Conservation (phyloP, 495 filamentous ascomycete species). For the Bryoglossum gracile region DNA sequence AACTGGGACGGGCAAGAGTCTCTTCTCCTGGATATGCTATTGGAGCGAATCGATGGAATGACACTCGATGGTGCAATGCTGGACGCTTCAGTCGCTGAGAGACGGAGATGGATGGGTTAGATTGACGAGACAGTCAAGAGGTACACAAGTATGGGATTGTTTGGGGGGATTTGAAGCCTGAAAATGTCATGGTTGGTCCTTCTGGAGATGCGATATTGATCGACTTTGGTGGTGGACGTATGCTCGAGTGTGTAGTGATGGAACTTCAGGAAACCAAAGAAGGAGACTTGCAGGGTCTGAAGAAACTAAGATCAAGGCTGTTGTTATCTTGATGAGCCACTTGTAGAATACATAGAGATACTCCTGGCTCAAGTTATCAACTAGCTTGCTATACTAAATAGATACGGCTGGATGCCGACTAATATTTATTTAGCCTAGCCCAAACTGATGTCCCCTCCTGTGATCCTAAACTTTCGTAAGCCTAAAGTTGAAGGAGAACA, state of each 20-base stretch:
- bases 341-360: neutral
- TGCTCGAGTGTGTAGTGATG: neutral
- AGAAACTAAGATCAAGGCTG: neutral
- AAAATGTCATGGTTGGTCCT: neutral
- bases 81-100: neutral
- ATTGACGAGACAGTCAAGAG: neutral
- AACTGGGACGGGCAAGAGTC: neutral
- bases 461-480: no score
- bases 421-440: neutral
- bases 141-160: neutral
- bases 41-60: neutral
- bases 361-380: neutral
- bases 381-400: neutral
- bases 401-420: neutral
- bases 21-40: neutral
- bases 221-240: neutral
- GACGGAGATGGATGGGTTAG: neutral
- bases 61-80: neutral
- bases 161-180: neutral
- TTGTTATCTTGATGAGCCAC: neutral
- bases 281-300: neutral
- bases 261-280: neutral
- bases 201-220: neutral
- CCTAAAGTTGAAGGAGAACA: no score
- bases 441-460: neutral